A percentile compares a stretch with the other conserved stretches of the same genome.
Evolutionary conservation across 108 stramenopile species (phyloP).

Genomic region (Licmophora abbreviata): DNA sequence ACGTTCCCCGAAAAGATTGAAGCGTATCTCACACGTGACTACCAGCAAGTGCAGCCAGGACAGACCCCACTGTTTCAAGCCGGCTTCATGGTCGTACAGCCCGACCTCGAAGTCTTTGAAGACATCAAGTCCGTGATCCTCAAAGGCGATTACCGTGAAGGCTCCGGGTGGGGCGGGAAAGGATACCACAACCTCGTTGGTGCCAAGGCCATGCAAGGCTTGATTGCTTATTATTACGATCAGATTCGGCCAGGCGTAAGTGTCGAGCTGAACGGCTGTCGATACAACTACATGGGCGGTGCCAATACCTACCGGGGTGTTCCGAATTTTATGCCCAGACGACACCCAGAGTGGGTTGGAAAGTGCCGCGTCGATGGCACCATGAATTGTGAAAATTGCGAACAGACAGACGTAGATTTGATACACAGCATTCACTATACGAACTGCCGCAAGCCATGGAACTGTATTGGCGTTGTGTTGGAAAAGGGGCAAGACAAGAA

Average conservation of each 20-base stretch:
- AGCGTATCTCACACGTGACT: conserved; percentile 50
- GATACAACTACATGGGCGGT: conserved; percentile 47
- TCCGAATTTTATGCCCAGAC: conserved; percentile 5
- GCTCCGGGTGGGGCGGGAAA: conserved; percentile 39
- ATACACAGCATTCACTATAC: conserved; percentile 53
- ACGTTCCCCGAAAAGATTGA: conserved; percentile 32
- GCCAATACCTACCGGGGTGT: conserved; percentile 12
- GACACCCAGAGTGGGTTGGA: conserved; percentile 2
- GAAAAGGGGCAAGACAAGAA: conserved; percentile 1
- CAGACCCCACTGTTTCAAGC: conserved; percentile 41
- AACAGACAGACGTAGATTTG: conserved; percentile 18
- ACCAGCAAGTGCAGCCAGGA: conserved; percentile 35
- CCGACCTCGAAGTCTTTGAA: conserved; percentile 32
- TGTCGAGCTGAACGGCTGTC: conserved; percentile 57
- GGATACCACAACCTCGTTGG: conserved; percentile 48
- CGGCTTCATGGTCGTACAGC: conserved; percentile 44
- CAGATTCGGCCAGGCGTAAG: conserved; percentile 26
- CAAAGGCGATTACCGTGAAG: conserved; percentile 34
- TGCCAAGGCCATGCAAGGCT: conserved; percentile 55
- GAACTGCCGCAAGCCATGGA: conserved; percentile 61
- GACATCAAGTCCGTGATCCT: conserved; percentile 32
- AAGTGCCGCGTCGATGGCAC: conserved; percentile 16
- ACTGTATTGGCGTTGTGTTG: conserved; percentile 21
- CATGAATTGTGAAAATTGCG: conserved; percentile 41
- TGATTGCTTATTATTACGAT: conserved; percentile 63